phyloP scores from a whole-genome alignment of 345 rosid genomes.

The Diplotaxis tenuifolia region DNA sequence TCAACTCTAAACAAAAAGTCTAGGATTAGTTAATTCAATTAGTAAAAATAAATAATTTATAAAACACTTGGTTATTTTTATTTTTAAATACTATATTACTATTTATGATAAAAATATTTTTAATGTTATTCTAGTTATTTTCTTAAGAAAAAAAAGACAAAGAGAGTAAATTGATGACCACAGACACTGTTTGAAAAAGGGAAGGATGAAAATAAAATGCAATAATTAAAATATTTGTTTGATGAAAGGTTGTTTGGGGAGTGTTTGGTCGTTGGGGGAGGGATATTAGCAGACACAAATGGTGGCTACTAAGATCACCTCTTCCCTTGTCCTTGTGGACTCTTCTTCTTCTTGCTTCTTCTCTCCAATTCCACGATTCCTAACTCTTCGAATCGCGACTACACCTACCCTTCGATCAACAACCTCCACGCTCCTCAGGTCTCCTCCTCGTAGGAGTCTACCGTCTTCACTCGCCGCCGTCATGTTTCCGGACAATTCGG shows the following conservation, averaged over 20 bases:
- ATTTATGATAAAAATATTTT: no score
- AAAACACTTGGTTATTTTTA: no score
- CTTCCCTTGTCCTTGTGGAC: neutral
- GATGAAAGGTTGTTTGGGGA: neutral
- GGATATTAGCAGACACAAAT: neutral
- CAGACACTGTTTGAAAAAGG: neutral
- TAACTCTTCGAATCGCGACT: neutral
- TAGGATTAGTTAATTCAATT: no score
- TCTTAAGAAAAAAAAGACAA: neutral
- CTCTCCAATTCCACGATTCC: constrained; percentile 7
- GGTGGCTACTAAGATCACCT: neutral
- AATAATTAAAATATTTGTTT: neutral
- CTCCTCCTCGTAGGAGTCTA: constrained; percentile 15
- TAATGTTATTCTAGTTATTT: no score
- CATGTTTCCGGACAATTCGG: constrained; percentile 45
- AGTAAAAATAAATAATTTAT: no score
- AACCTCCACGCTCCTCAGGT: constrained; percentile 2
- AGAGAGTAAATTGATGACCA: neutral
- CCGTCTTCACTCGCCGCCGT: constrained; percentile 33
- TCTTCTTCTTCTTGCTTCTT: neutral
- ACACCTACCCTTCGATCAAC: neutral
- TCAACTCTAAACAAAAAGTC: no score
- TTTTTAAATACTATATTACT: no score
- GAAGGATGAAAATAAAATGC: neutral
- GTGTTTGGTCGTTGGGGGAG: neutral